Base-by-base conservation (phyloP, 192 early-diverging fungal genomes). In the Rhizophlyctis rosea region DNA sequence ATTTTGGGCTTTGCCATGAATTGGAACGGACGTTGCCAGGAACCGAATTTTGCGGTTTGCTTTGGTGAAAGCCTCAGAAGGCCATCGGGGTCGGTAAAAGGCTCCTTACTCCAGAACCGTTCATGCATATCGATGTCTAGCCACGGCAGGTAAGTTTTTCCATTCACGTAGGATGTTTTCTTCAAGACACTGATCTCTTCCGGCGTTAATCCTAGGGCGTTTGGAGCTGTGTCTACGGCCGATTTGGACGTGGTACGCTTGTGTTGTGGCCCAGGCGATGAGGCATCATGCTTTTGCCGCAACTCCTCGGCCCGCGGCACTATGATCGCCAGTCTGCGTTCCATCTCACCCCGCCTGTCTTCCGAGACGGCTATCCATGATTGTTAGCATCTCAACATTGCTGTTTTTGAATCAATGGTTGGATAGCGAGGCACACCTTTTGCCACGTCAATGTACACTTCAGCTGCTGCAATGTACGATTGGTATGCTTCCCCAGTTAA, bases 21-120 rank as follows among this genome's bases (percentile, higher is more conserved):
- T 59, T 91, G 80, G 14, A 78, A 77, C 5, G 91, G 88, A 11
- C 94, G 84, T 65, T 85, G 89, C 94, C 94, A 97, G 16, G 75
- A 78, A 51, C 79, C 84, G 71, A 93, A 91, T 50, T 81, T 81
- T 5, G 69, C 74, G 48, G 62, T 79, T 65, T 96, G 94, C 64
- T 90, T 87, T 27, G 80, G 61, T 0, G 92, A 92, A 60, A 96
- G 69, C 11, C 65, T 49, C 24, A 91, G 67, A 47, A 82, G 71
- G 0, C 94, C 94, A 65, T 96, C 94, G 28, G 82, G 84, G 70
- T 96, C 94, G 55, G 76, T 70, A 69, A 84, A 93, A 14, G 61
- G 68, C 21, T 57, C 74, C 16, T 64, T 31, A 49, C 67, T 59
- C n/a, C 65, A 76, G 72, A 87, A 90, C 14, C 68, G 66, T 47